Percentiles rank a stretch among this genome's conserved stretches.
Evolutionary conservation across 805 yeast species (phyloP).

Genomic region (Ogataea pilisensis): DNA sequence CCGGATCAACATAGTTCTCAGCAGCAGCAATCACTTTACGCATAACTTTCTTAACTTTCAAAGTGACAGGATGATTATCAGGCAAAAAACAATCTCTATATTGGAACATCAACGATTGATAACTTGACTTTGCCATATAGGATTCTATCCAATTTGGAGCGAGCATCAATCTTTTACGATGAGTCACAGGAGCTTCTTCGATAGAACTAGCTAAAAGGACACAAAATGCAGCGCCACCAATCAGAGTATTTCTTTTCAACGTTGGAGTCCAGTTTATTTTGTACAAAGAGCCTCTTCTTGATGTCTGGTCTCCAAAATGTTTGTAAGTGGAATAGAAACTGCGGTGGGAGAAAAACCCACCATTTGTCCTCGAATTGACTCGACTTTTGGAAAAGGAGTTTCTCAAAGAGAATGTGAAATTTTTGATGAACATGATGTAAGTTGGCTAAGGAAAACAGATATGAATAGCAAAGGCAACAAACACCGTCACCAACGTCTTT

Average conservation of each 20-base stretch:
- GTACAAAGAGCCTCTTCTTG: constrained; percentile 10
- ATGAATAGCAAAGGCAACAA: too few species aligned
- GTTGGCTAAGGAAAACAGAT: too few species aligned
- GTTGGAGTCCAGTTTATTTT: constrained; percentile 9
- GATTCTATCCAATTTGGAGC: constrained; percentile 62
- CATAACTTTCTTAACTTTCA: constrained; percentile 59
- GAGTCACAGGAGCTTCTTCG: constrained; percentile 79
- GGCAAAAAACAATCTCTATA: constrained; percentile 56
- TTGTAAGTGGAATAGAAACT: constrained; percentile 19
- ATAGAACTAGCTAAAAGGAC: constrained; percentile 48
- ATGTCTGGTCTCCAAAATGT: constrained; percentile 19
- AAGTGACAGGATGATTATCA: constrained; percentile 52
- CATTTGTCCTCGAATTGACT: background rate
- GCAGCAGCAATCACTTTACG: constrained; percentile 58
- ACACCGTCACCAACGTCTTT: too few species aligned
- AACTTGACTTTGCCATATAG: constrained; percentile 59
- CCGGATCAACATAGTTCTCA: constrained; percentile 34
- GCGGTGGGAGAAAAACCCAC: background rate
- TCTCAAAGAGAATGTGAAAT: background rate
- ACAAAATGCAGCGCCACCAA: constrained; percentile 32
- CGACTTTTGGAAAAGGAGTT: background rate
- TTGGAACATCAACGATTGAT: constrained; percentile 54
- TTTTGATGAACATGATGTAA: too few species aligned
- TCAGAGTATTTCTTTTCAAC: constrained; percentile 26
- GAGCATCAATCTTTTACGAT: constrained; percentile 68